Conservation (phyloP, 2,329 filamentous ascomycete genomes). For the Ophiostoma ips region DNA sequence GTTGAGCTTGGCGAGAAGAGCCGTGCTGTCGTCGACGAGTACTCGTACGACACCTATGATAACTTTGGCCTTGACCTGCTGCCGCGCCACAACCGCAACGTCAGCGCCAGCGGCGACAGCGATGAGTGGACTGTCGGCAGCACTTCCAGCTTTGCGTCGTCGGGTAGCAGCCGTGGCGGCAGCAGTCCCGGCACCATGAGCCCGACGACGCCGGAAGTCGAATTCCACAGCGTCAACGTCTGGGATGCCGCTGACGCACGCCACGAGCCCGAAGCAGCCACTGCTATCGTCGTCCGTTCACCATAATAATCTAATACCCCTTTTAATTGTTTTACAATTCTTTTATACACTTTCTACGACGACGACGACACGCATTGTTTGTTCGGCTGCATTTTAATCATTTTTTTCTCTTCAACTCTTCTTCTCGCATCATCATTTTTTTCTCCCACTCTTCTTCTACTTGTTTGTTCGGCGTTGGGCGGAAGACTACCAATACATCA, state of each 20-base stretch:
- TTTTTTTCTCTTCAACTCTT: not conserved
- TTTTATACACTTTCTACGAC: not conserved
- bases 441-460: not conserved
- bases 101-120: conserved; percentile 35
- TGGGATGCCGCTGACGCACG: conserved; percentile 23
- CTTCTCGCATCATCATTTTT: too few relatives aligned
- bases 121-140: conserved; percentile 88
- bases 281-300: conserved; percentile 2
- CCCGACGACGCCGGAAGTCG: conserved; percentile 33
- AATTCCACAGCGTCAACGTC: conserved; percentile 20
- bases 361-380: not conserved
- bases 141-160: conserved; percentile 52
- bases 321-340: not conserved
- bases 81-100: conserved; percentile 18
- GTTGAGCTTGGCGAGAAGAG: conserved; percentile 61
- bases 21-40: conserved; percentile 25
- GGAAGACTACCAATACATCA: conserved; percentile 1
- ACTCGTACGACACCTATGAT: conserved; percentile 29
- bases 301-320: not conserved
- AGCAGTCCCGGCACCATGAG: conserved; percentile 37
- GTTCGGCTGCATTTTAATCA: not conserved
- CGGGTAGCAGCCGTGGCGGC: conserved; percentile 27
- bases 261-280: conserved; percentile 1
- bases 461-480: not conserved
- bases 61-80: conserved; percentile 34